Percentiles rank a stretch among this genome's conserved stretches.
These are phyloP conservation scores for Serendipita sp. DNA, from an alignment of 768 basidiomycete species.

Conservation along the genomic window DNA sequence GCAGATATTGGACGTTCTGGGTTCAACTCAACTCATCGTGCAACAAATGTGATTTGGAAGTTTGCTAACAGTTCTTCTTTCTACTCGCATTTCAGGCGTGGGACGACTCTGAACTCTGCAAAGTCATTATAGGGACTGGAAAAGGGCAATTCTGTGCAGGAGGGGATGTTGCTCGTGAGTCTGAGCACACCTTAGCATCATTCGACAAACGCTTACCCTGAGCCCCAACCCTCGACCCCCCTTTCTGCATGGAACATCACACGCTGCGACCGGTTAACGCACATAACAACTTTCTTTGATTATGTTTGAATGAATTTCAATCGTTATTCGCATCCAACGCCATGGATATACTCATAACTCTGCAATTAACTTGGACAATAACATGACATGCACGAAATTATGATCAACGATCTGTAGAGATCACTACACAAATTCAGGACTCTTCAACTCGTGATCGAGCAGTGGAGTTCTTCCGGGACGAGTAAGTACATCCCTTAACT, in stretches of 20 bases:
- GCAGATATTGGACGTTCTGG: not conserved
- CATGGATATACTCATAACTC: not conserved
- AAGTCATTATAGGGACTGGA: slow-evolving; percentile 57
- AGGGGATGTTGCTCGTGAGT: slow-evolving; percentile 80
- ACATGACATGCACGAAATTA: not conserved
- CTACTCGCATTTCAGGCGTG: slow-evolving; percentile 37
- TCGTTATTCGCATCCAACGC: too few species aligned
- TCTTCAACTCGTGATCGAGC: slow-evolving; percentile 41
- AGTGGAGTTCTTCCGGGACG: slow-evolving; percentile 78
- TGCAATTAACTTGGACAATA: not conserved
- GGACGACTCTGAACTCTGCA: slow-evolving; percentile 51
- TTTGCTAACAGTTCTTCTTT: not conserved
- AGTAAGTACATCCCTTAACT: slow-evolving; percentile 33
- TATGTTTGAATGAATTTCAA: too few species aligned
- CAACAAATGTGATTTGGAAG: not conserved
- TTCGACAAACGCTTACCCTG: slow-evolving; percentile 3
- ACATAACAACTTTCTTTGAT: too few species aligned
- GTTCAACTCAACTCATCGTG: not conserved
- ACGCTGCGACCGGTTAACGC: too few species aligned
- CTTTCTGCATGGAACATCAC: not conserved
- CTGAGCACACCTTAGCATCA: not conserved
- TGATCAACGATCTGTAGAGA: not conserved
- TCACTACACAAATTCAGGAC: slow-evolving; percentile 16
- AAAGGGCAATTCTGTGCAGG: slow-evolving; percentile 77
- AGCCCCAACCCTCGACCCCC: not conserved